phyloP scores from a whole-genome alignment of 2,329 filamentous ascomycete species.

The Hymenoscyphus occultus region DNA sequence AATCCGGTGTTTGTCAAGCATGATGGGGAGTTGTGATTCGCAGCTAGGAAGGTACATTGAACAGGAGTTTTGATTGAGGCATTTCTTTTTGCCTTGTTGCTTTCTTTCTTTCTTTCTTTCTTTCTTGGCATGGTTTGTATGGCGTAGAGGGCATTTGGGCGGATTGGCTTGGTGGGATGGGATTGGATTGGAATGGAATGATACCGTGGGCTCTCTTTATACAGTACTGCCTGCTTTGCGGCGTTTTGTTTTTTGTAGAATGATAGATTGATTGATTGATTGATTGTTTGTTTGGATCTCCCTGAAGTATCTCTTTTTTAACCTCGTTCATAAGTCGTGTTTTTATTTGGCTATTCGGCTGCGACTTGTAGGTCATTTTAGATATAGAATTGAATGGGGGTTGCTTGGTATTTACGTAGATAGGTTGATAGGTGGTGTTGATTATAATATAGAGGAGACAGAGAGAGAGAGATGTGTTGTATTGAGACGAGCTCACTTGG shows the following conservation, averaged over 20 bases:
- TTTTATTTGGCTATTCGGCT: too few species aligned
- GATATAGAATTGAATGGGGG: too few species aligned
- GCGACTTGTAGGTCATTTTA: too few species aligned
- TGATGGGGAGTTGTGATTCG: neutral
- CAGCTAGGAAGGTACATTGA: neutral
- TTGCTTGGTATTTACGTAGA: too few species aligned
- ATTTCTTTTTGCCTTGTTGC: neutral
- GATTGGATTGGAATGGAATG: neutral
- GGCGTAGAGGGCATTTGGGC: neutral
- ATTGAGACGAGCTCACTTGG: too few species aligned
- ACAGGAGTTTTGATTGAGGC: neutral
- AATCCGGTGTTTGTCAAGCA: neutral
- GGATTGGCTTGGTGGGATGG: neutral
- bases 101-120: too few species aligned
- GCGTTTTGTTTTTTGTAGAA: neutral
- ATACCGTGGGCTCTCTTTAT: conserved; percentile 1
- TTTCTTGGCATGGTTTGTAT: neutral
- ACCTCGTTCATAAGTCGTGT: too few species aligned
- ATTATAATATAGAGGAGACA: too few species aligned
- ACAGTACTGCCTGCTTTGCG: neutral
- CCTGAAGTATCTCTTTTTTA: too few species aligned
- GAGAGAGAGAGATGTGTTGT: too few species aligned
- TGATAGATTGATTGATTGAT: neutral
- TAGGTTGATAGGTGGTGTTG: too few species aligned
- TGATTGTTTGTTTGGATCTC: neutral